Evolutionary conservation across 1,284 basidiomycete species (phyloP), one percentile per base, ranked within the genome.

Genomic region (Ustilago esculenta): DNA sequence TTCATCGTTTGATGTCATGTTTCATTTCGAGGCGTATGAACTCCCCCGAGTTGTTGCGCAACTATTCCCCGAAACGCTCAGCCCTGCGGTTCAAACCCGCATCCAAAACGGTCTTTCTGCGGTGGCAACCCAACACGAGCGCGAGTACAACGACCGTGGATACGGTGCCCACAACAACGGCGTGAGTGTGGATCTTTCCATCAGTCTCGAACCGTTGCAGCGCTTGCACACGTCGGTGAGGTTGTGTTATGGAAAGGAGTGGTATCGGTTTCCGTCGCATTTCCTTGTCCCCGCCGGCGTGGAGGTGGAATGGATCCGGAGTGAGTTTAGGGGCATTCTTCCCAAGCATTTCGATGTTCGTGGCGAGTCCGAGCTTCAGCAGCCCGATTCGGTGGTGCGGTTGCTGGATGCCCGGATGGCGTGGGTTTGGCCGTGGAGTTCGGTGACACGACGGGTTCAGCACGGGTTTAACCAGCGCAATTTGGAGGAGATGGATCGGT

Each of bases 211-310:
- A 2, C 70, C 52, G 30, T 33, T 61, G 35, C 42, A 17, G 43
- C 29, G 18, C 52, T 68, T 27, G 45, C n/a, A 48, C 15, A 33
- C 36, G 81, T 56, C 66, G 3, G 41, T 73, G 14, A 30, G 68
- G 21, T 44, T 98, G 2, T 99, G 96, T 83, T 86, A 91, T 52
- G 93, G 90, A 29, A 92, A 94, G 79, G 95, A 98, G 83, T 98
- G 96, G 96, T 86, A 98, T 80, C 87, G 95, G 14, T 99, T 94
- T 85, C 92, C 94, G 0, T 88, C 91, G 1, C 90, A 91, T 80
- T 98, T 91, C 83, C 87, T 95, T 43, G 86, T 98, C 17, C 94
- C 95, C 1, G 87, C 90, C 51, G 90, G 88, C 15, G 85, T 97
- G 53, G 86, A 88, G 41, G 89, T 95, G 14, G 86, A 90, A 64